Base-by-base conservation (phyloP, 306 rosid species). In the Ormosia emarginata region DNA sequence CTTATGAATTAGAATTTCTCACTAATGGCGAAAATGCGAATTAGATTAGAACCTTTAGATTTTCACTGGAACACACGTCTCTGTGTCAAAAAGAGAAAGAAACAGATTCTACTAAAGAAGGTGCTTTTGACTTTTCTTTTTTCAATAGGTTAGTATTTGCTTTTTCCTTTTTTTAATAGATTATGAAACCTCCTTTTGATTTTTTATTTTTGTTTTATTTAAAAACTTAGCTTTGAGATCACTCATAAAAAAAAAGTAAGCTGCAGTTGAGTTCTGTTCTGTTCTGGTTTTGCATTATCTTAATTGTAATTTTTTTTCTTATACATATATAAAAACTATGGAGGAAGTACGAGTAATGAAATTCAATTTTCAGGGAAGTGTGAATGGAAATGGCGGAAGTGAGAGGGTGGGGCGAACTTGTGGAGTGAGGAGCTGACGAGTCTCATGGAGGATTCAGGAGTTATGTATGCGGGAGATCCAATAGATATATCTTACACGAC, bases 391-490 rank as follows among this genome's bases (percentile, higher is more conserved):
- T 93, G 97, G 81, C 85, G 89, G 93, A 91, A 69, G 80, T 87
- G 58, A 52, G 66, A 50, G n/a, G n/a, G n/a, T n/a, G 81, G 65
- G 0, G 56, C 59, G 69, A 58, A 83, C 71, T 74, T 87, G 41
- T 93, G 94, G 94, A 83, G 79, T 37, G 97, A 93, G 10, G 97
- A 90, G 74, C 77, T 93, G 33, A 86, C 94, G 11, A 88, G 94
- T 79, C 79, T 91, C 4, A 79, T 89, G 7, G 92, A 79, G 18
- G 91, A 90, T 82, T 13, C 88, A 0, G 92, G 90, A 18, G 79
- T 88, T 3, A 86, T 71, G 2, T 92, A 83, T 58, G 34, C 74
- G 4, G 90, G 83, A 13, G 96, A 91, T 78, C 93, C 87, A 15
- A 18, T 70, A 44, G 85, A 82, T 2, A 29, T 12, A 3, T 39